Evolutionary conservation across 2,329 filamentous ascomycete genomes (phyloP).

Genomic region (Scopulariopsis brevicaulis): DNA sequence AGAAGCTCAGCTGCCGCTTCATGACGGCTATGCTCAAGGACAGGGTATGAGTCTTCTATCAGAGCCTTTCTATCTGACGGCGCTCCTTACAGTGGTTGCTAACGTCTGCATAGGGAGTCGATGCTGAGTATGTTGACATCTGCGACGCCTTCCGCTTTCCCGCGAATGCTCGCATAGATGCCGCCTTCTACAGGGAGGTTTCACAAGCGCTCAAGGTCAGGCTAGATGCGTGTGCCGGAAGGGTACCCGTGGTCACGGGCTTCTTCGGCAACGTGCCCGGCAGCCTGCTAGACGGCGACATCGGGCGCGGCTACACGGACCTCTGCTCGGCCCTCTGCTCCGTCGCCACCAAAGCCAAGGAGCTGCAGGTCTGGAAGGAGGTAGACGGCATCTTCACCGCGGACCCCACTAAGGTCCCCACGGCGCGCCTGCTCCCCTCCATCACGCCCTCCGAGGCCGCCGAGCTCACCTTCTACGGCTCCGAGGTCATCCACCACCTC

Average conservation of each 20-base stretch:
- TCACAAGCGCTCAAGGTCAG: slow-evolving; percentile 50
- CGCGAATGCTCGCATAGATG: slow-evolving; percentile 46
- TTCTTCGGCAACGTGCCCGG: slow-evolving; percentile 93
- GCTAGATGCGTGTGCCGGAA: slow-evolving; percentile 51
- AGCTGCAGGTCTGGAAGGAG: slow-evolving; percentile 98
- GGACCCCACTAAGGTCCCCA: slow-evolving; percentile 85
- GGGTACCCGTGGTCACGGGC: slow-evolving; percentile 74
- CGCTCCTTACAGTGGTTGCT: slow-evolving; percentile 16
- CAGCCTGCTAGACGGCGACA: slow-evolving; percentile 74
- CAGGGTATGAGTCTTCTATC: slow-evolving; percentile 28
- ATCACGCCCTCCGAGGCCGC: slow-evolving; percentile 94
- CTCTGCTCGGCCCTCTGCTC: slow-evolving; percentile 87
- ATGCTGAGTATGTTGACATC: slow-evolving; percentile 83
- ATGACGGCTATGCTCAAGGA: slow-evolving; percentile 80
- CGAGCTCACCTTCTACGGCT: slow-evolving; percentile 87
- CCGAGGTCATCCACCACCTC: slow-evolving; percentile 95
- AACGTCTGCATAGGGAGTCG: slow-evolving; percentile 46
- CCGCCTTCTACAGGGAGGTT: slow-evolving; percentile 58
- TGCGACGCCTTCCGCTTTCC: slow-evolving; percentile 68
- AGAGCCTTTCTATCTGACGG: not conserved
- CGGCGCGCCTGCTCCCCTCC: slow-evolving; percentile 73
- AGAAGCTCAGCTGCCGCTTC: slow-evolving; percentile 89
- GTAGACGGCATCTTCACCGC: slow-evolving; percentile 86
- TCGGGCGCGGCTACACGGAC: slow-evolving; percentile 94
- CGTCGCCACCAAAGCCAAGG: slow-evolving; percentile 74